Percentiles rank a stretch among this genome's conserved stretches.
Evolutionary conservation across 306 rosid genomes (phyloP).

Genomic region (Medicago ruthenica): DNA sequence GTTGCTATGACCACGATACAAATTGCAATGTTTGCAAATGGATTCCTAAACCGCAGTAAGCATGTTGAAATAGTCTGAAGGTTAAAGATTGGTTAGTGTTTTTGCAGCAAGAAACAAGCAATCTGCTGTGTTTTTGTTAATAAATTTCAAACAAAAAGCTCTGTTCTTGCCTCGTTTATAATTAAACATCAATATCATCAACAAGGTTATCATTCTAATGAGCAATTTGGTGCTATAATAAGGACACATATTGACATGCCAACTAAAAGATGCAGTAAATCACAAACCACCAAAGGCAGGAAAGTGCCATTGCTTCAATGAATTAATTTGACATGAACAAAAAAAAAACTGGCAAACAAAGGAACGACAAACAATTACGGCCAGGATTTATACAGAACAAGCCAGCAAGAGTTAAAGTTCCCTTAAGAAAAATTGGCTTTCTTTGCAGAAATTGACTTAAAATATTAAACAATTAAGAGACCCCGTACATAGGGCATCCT

Average conservation of each 20-base stretch:
- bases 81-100: not conserved
- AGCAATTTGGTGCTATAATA: not conserved
- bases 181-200: slow-evolving; percentile 1
- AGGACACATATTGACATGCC: not conserved
- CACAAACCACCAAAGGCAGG: not conserved
- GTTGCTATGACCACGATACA: not conserved
- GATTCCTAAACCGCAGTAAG: not conserved
- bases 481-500: not conserved
- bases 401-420: not conserved
- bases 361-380: not conserved
- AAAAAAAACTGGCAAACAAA: not conserved
- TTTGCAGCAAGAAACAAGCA: not conserved
- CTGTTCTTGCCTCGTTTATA: not conserved
- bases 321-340: not conserved
- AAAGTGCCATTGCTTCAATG: not conserved
- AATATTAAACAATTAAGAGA: not conserved
- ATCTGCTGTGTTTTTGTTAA: not conserved
- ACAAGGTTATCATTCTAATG: not conserved
- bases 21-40: not conserved
- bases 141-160: not conserved
- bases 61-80: not conserved
- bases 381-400: not conserved
- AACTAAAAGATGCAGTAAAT: not conserved
- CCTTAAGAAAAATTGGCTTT: not conserved
- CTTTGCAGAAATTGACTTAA: not conserved